A percentile compares a stretch with the other conserved stretches of the same genome.
Conservation (phyloP, 805 yeast genomes). For the Saccharomycopsis schoenii region DNA sequence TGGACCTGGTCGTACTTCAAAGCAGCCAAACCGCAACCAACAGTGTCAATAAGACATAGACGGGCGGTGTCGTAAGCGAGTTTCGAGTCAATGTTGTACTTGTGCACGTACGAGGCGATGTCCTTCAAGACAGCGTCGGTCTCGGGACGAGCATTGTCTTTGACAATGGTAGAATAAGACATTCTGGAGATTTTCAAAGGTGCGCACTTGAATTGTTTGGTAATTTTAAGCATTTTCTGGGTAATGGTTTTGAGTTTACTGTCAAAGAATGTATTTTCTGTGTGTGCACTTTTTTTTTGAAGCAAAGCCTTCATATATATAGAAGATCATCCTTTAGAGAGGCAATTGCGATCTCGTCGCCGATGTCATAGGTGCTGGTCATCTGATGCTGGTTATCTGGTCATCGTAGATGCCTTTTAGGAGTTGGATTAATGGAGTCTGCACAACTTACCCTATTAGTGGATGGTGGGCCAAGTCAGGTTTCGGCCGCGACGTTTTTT, state of each 20-base stretch:
- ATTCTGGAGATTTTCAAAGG: background rate
- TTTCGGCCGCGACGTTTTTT: background rate
- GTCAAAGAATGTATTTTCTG: background rate
- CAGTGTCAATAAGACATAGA: constrained; percentile 44
- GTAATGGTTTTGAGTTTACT: background rate
- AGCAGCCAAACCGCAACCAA: constrained; percentile 54
- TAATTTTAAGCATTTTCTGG: background rate
- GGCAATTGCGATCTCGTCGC: too few relatives aligned
- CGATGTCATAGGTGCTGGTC: too few relatives aligned
- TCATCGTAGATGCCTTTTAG: too few relatives aligned
- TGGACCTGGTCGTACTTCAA: constrained; percentile 41
- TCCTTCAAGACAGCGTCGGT: constrained; percentile 40
- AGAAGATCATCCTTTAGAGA: too few relatives aligned
- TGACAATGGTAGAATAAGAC: constrained; percentile 21
- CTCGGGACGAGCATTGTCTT: constrained; percentile 41
- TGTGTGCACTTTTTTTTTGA: background rate
- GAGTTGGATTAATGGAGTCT: too few relatives aligned
- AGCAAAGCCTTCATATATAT: too few relatives aligned
- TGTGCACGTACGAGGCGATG: constrained; percentile 43
- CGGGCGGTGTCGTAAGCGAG: constrained; percentile 46
- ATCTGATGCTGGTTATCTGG: too few relatives aligned
- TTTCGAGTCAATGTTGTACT: constrained; percentile 33
- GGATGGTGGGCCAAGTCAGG: background rate
- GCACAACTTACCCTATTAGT: too few relatives aligned
- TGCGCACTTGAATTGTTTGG: background rate